Evolutionary conservation across 2,329 filamentous ascomycete species (phyloP), one percentile per base, ranked within the genome.

Genomic region (Trichoderma lentiforme): DNA sequence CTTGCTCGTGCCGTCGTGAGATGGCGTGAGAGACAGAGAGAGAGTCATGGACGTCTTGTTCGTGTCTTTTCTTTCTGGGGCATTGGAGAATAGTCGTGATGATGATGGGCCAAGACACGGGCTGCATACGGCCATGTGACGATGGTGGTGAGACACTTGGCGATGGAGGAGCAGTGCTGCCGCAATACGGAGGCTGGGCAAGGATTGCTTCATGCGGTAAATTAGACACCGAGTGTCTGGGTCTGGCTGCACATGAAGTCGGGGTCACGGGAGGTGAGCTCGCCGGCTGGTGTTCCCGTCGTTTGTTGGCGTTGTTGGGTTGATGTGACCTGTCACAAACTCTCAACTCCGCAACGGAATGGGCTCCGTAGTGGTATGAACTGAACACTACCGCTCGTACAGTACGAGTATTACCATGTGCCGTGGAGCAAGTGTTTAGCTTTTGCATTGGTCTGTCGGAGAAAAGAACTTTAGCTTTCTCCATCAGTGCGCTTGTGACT

Each of bases 71-170:
- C 28, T 34, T 64, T 64, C 21, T 51, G 3, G 4, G 1, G 6
- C 26, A 4, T 18, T 7, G n/a, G 32, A 18, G 21, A 28, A 5
- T 15, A 21, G n/a, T 53, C 11, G 47, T 53, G 47, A 53, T 12
- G 21, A 24, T 24, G n/a, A 53, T 53, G 9, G 21, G 47, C 47
- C 47, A 21, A 21, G n/a, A n/a, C 18, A 21, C 7, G 28, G n/a
- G 26, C 30, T 15, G 36, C 21, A 56, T 34, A 47, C 12, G 63
- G 34, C 43, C 24, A 67, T 58, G 64, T 36, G 64, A 56, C 36
- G 64, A 67, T 58, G 15, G 32, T 67, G 53, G 64, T 67, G 64
- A 67, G 64, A 67, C 64, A 60, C 61, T 34, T 34, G 66, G 34
- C n/a, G 26, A 24, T 61, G 30, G n/a, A 69, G 66, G 43, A 32